Evolutionary conservation across 2,329 filamentous ascomycete species (phyloP), one percentile per base, ranked within the genome.

Genomic region (Plenodomus tracheiphilus): DNA sequence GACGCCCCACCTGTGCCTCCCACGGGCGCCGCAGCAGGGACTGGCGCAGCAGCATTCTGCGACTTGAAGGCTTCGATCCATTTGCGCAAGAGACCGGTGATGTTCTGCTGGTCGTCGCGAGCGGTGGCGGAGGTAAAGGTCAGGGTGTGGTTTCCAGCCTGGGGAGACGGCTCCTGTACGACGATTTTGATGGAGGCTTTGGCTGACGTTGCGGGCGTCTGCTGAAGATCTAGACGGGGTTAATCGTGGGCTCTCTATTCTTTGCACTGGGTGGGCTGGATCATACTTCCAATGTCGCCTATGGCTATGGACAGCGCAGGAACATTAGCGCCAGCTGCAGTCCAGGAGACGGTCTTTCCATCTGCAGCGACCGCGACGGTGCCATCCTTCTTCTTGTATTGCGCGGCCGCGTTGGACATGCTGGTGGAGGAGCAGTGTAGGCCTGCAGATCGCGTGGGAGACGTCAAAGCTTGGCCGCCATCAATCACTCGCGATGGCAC

Each of bases 301-400:
- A 97, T 82, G 7, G 82, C 75, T 49, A 97, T 81, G 0, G 84
- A 86, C 52, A 97, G 77, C 20, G 81, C 77, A 3, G 88, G 81
- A 44, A 85, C 79, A 2, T 85, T 83, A 46, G 81, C 39, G 81
- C 50, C 81, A 45, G 83, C 79, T 9, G 91, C 88, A 25, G 85
- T 89, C 93, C 93, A 99, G 70, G 84, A 87, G 53, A 97, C 83
- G 32, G 81, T 85, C 65, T 83, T 83, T 64, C 84, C 81, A 72
- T 96, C 90, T 47, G 81, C 77, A 15, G 88, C 85, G 61, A 97
- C 79, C 20, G 85, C 83, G 65, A 99, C 77, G 52, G 84, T 83
- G 70, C 94, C 94, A 78, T 97, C 89, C 74, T 96, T 94, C 79
- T 97, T 99, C 77, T 97, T 97, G 81, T 94, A 97, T 49, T 86